Base-by-base conservation (phyloP, 129 eudicot genomes). In the Centaurea solstitialis region DNA sequence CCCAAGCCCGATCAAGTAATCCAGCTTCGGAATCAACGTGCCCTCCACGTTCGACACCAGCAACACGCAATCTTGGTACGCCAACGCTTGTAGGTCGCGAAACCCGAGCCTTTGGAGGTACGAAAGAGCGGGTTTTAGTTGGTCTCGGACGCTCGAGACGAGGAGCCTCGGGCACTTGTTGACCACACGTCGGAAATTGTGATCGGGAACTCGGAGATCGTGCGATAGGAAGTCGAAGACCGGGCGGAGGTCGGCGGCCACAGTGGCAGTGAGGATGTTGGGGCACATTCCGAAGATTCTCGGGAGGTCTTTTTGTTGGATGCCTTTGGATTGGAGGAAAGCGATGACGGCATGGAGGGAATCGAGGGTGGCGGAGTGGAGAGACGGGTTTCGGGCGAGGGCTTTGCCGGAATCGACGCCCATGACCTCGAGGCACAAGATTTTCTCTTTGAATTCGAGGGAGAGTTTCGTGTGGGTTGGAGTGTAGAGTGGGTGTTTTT, bases 211-310 rank as follows among this genome's bases (percentile, higher is more conserved):
- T 20, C 80, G 65, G 37, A 96, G 91, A 70, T 89, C 92, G 57
- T 72, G 65, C 18, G 89, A 85, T 21, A 96, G 81, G 86, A 96
- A 96, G 18, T 76, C 57, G 78, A 96, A 96, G 57, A 96, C 89
- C 5, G 98, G 99, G 45, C 5, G 79, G 3, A 96, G 89, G 20
- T 93, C 95, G 62, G 80, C 15, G 79, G 74, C 79, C 73, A 96
- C 75, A 78, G 80, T 85, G 30, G 96, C 79, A 7, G 98, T 96
- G 23, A 96, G 88, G 73, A 93, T 82, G 35, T 82, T 74, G 4
- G 99, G 98, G 67, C 99, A 96, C 99, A 91, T 96, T 37, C 99
- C 98, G 13, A 96, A 76, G 82, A 96, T 89, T 73, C 98, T 80
- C 24, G 89, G 90, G 18, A 96, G 73, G 88, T 96, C 98, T 18